Evolutionary conservation across 2,329 filamentous ascomycete species (phyloP).

Genomic region (Aphanoascus verrucosus): DNA sequence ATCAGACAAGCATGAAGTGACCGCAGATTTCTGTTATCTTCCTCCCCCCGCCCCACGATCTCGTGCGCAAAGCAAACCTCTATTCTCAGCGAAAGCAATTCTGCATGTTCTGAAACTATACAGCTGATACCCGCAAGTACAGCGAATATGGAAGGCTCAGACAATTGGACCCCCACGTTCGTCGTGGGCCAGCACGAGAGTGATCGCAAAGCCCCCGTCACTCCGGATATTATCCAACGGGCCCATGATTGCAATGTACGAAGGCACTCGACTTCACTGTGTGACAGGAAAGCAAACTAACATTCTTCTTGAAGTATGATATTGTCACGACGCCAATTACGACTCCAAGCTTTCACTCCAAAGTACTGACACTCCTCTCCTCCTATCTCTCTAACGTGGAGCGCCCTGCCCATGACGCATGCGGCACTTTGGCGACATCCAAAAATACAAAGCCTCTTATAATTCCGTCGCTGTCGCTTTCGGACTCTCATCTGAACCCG

Average conservation of each 20-base stretch:
- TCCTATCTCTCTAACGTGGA: conserved; percentile 40
- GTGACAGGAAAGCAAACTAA: conserved; percentile 12
- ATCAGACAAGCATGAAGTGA: conserved; percentile 1
- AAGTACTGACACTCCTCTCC: conserved; percentile 45
- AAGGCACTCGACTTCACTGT: conserved; percentile 1
- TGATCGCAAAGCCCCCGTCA: conserved; percentile 40
- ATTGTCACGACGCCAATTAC: conserved; percentile 54
- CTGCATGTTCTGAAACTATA: background rate
- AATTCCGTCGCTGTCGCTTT: conserved; percentile 33
- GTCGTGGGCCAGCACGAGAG: conserved; percentile 54
- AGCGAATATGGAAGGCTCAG: conserved; percentile 14
- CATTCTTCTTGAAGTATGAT: conserved; percentile 44
- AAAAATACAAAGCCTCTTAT: conserved; percentile 32
- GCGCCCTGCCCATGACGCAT: conserved; percentile 24
- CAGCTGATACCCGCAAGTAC: background rate
- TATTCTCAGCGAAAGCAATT: background rate
- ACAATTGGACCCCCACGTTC: conserved; percentile 37
- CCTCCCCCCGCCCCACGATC: background rate
- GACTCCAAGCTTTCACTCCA: conserved; percentile 49
- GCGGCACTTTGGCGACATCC: conserved; percentile 32
- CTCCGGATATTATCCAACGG: conserved; percentile 41
- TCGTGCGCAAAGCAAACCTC: background rate
- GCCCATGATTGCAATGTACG: conserved; percentile 46
- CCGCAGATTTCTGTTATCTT: background rate
- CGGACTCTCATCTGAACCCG: conserved; percentile 56